Conservation (phyloP, 2,329 filamentous ascomycete species). For the Rachicladosporium sp. region DNA sequence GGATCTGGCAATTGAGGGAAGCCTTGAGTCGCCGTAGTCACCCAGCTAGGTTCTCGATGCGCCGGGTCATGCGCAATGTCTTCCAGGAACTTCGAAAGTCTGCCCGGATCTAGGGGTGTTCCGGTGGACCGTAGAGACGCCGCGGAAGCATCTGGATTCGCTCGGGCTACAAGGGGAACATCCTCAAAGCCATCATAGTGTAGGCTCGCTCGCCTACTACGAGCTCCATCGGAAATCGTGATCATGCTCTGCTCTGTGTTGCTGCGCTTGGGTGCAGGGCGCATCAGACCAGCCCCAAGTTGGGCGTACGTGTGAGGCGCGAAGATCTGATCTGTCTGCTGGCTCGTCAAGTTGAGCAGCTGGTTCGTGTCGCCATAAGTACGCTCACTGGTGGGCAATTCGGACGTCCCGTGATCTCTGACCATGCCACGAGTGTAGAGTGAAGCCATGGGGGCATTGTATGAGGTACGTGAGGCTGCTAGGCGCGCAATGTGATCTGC, state of each 20-base stretch:
- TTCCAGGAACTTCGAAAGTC: not conserved
- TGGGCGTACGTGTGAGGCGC: not conserved
- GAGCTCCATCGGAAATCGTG: not conserved
- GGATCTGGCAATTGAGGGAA: constrained; percentile 3
- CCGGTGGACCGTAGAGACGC: not conserved
- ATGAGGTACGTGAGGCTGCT: not conserved
- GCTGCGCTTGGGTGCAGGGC: not conserved
- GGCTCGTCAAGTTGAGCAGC: constrained; percentile 15
- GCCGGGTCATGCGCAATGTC: not conserved
- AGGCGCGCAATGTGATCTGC: too few relatives aligned
- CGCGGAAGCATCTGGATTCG: not conserved
- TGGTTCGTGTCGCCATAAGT: constrained; percentile 21
- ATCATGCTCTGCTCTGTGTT: not conserved
- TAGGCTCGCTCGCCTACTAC: not conserved
- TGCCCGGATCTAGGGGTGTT: not conserved
- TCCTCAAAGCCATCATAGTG: not conserved
- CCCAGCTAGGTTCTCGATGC: constrained; percentile 4
- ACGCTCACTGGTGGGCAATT: constrained; percentile 19
- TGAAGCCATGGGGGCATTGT: not conserved
- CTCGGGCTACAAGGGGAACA: not conserved
- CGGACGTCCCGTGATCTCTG: constrained; percentile 4
- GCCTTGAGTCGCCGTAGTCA: constrained; percentile 7
- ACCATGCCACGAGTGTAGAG: not conserved
- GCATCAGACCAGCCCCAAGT: not conserved
- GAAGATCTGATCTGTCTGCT: constrained; percentile 1